phyloP scores from a whole-genome alignment of 352 stramenopile genomes.

The Aphanomyces euteiches region DNA sequence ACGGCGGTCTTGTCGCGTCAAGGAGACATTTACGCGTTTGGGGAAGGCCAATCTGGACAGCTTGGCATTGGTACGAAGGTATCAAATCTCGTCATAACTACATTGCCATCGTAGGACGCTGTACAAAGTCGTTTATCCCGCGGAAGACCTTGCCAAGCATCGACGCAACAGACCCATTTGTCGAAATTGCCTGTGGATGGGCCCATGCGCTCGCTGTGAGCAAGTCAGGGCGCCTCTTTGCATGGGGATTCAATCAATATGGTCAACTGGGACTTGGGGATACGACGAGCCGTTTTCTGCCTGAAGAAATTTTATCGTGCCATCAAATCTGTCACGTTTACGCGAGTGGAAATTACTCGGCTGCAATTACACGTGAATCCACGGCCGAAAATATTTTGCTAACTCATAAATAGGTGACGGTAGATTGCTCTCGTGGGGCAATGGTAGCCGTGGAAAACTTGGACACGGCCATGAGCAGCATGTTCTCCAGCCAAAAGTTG shows the following conservation, averaged over 20 bases:
- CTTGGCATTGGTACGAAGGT: constrained; percentile 27
- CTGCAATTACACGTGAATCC: constrained; percentile 34
- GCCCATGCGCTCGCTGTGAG: constrained; percentile 66
- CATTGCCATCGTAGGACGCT: constrained; percentile 6
- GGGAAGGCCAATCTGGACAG: constrained; percentile 46
- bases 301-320: constrained; percentile 31
- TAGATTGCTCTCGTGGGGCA: constrained; percentile 59
- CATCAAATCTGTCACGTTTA: constrained; percentile 49
- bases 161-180: constrained; percentile 41
- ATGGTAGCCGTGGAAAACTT: constrained; percentile 48
- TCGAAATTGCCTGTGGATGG: constrained; percentile 57
- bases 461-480: constrained; percentile 34
- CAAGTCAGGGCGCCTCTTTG: constrained; percentile 47
- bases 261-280: constrained; percentile 69
- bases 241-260: constrained; percentile 79
- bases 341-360: constrained; percentile 61
- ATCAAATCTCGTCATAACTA: neutral
- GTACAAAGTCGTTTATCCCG: constrained; percentile 21
- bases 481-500: constrained; percentile 12
- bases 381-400: neutral
- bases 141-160: constrained; percentile 37
- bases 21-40: constrained; percentile 73
- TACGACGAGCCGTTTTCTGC: constrained; percentile 31
- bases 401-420: constrained; percentile 18
- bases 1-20: constrained; percentile 60